phyloP scores from a whole-genome alignment of 805 yeast species.

The Cyberlindnera americana region DNA sequence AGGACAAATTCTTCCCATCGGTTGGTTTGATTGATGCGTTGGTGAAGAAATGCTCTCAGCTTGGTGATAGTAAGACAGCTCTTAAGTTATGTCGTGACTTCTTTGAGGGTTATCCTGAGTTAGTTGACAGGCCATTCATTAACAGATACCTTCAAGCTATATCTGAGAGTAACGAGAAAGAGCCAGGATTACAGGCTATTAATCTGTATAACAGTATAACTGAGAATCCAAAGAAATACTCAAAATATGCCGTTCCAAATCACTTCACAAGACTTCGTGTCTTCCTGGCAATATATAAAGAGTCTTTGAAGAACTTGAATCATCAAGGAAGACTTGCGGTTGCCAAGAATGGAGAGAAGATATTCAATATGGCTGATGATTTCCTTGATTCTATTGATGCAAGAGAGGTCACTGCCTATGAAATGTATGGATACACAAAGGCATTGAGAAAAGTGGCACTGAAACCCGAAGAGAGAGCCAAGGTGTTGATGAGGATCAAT shows the following conservation, averaged over 20 bases:
- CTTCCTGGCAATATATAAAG: conserved; percentile 20
- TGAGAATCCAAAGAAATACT: conserved; percentile 1
- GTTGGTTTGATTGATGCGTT: conserved; percentile 20
- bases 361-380: conserved; percentile 19
- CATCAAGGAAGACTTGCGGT: conserved; percentile 21
- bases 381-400: conserved; percentile 9
- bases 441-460: conserved; percentile 25
- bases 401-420: conserved; percentile 15
- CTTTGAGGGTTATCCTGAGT: conserved; percentile 11
- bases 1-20: conserved; percentile 19
- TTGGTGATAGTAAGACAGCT: conserved; percentile 17
- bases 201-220: conserved; percentile 17
- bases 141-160: conserved; percentile 19
- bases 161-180: background rate
- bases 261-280: conserved; percentile 24
- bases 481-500: conserved; percentile 14
- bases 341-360: conserved; percentile 17
- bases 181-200: conserved; percentile 18
- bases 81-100: conserved; percentile 11
- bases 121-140: conserved; percentile 19
- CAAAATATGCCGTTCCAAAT: conserved; percentile 9
- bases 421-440: conserved; percentile 22
- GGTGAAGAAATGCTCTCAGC: conserved; percentile 17
- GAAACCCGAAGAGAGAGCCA: conserved; percentile 16
- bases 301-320: conserved; percentile 18